Percentiles rank a stretch among this genome's conserved stretches.
phyloP scores from a whole-genome alignment of 495 filamentous ascomycete genomes.

The Talaromyces stipitatus region DNA sequence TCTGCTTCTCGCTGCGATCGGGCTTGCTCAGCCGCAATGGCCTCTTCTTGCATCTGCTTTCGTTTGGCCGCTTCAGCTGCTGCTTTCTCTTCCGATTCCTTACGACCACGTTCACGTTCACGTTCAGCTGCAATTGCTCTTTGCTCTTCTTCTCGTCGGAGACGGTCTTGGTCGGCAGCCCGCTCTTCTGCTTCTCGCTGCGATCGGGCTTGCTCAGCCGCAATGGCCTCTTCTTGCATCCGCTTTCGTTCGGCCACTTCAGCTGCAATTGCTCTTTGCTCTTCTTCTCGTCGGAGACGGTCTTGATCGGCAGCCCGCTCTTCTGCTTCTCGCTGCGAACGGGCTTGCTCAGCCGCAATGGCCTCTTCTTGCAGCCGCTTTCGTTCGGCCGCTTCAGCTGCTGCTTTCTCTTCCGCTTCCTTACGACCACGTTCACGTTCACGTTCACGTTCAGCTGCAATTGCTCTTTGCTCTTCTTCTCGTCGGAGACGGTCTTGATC shows the following conservation, averaged over 20 bases:
- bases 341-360: neutral
- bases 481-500: neutral
- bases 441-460: neutral
- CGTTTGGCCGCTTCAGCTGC: no score
- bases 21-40: neutral
- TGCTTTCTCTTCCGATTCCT: neutral
- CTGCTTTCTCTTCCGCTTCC: neutral
- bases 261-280: no score
- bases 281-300: no score
- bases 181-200: neutral
- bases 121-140: neutral
- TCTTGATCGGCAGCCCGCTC: neutral
- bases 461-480: neutral
- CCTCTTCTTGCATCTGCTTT: no score
- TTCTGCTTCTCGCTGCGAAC: neutral
- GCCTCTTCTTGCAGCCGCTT: neutral
- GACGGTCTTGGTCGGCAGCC: neutral
- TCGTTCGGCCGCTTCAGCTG: neutral
- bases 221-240: no score
- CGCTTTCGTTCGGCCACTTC: no score
- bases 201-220: neutral
- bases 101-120: neutral
- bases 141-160: no score
- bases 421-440: neutral
- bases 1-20: neutral